phyloP scores from a whole-genome alignment of 257 asterid genomes.

The Verbascum thapsus region DNA sequence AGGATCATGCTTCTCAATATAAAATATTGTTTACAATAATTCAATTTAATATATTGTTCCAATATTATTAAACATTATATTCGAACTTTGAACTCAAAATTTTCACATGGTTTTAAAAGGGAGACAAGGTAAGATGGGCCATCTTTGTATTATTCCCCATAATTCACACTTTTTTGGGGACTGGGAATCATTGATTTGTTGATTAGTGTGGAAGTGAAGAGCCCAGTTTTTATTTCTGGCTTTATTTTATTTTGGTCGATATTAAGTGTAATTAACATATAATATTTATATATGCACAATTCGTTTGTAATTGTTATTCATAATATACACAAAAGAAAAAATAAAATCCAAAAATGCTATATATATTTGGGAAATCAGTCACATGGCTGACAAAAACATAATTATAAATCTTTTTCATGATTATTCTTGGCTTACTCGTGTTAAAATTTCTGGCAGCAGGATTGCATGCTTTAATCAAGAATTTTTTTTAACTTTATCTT shows the following conservation, averaged over 20 bases:
- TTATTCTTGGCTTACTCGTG: constrained; percentile 28
- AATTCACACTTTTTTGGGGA: constrained; percentile 38
- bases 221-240: constrained; percentile 23
- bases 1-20: constrained; percentile 18
- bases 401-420: constrained; percentile 42
- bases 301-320: too few species aligned
- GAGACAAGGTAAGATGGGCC: constrained; percentile 54
- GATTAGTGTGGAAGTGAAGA: constrained; percentile 62
- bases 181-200: constrained; percentile 57
- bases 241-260: too few species aligned
- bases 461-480: constrained; percentile 39
- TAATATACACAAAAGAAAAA: too few species aligned
- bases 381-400: constrained; percentile 41
- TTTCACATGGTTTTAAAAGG: constrained; percentile 27
- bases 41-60: too few species aligned
- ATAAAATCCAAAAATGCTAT: not conserved
- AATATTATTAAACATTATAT: too few species aligned
- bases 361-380: constrained; percentile 19
- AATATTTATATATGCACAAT: too few species aligned
- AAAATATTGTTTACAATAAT: too few species aligned
- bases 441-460: not conserved
- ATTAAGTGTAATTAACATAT: too few species aligned
- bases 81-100: too few species aligned
- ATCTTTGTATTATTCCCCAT: constrained; percentile 37
- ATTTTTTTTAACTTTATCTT: not conserved